Base-by-base conservation (phyloP, 2,329 filamentous ascomycete genomes). In the Alternaria alternata region DNA sequence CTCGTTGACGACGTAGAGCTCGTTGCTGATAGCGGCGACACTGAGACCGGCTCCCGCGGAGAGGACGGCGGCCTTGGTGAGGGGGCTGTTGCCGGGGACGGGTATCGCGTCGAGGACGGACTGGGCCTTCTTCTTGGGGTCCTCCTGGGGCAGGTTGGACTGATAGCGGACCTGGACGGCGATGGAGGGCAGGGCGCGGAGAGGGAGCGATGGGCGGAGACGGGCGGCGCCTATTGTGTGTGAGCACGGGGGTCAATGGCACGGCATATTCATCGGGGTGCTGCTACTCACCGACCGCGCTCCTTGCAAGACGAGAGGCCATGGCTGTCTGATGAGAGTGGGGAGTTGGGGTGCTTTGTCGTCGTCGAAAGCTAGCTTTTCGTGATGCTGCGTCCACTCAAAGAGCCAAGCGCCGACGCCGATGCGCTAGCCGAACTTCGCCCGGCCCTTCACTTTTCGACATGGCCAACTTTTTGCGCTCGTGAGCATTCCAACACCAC, bases 1-100 rank as follows among this genome's bases (percentile, higher is more conserved):
- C 87, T 99, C 95, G 86, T 99, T 99, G 84, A 99, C 87, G 80
- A 99, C 93, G 84, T 97, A 98, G 86, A 98, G 93, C 88, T 99
- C 95, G 85, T 96, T 99, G 89, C 92, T 96, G 84, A 99, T 93
- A 78, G 93, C 95, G 80, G 95, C 96, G 81, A 96, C 88, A 77
- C 92, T 94, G 74, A 96, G 83, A 84, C 91, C 94, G 77, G 95
- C 92, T 69, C 91, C 90, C 75, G 93, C 94, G 78, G 94, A 98
- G 77, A 99, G 91, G 80, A 97, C 94, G 77, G 95, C 95, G 73
- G 93, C 93, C 90, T 99, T 99, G 82, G 93, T 96, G 79, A 96
- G 85, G 69, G 97, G 86, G 78, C 87, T 94, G 88, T 88, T 97
- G 75, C 96, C 95, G 76, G 95, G 95, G 48, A 99, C 87, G 68